Base-by-base conservation (phyloP, 176 grass and related monocot species). In the Lolium multiflorum region DNA sequence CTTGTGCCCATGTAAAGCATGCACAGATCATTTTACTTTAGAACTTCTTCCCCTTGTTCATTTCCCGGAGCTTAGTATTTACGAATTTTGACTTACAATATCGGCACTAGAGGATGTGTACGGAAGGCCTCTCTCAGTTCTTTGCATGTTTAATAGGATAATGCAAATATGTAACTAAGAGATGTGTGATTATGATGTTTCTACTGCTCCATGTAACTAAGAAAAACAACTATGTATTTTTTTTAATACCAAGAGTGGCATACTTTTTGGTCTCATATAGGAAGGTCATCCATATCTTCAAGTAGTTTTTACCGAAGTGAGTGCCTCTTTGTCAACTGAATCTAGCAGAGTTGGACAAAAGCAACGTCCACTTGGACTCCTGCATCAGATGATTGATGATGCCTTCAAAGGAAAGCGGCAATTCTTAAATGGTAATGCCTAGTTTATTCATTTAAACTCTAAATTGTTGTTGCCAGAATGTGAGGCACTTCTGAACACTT, bases 361-460 rank as follows among this genome's bases (percentile, higher is more conserved):
- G 83, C 96, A 98, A 85, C 88, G 96, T 48, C 86, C 96, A 70
- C 91, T 98, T 91, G 91, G 92, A 49, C 93, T 98, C 83, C 82
- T 98, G 79, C 93, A 96, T 69, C 93, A 98, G 83, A 96, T 93
- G 89, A 98, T 98, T 81, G 93, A 98, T 91, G 96, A 98, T 69
- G 93, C 96, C 75, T 93, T 93, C 88, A 90, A 95, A 91, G 96
- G 93, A 89, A 98, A 98, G 74, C 85, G 90, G 0, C 96, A 98
- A 76, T 98, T 98, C 83, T 87, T 98, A 61, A 94, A 91, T 91
- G 96, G 96, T 98, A 98, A 66, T 70, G 1, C 58, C 50, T 75
- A 83, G 4, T 90, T 83, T 75, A 84, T 84, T 80, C 49, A 50
- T 26, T 21, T 91, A 51, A 81, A 74, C 37, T n/a, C 35, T 83